Evolutionary conservation across 768 basidiomycete genomes (phyloP).

Genomic region (Pulveroboletus sp.): DNA sequence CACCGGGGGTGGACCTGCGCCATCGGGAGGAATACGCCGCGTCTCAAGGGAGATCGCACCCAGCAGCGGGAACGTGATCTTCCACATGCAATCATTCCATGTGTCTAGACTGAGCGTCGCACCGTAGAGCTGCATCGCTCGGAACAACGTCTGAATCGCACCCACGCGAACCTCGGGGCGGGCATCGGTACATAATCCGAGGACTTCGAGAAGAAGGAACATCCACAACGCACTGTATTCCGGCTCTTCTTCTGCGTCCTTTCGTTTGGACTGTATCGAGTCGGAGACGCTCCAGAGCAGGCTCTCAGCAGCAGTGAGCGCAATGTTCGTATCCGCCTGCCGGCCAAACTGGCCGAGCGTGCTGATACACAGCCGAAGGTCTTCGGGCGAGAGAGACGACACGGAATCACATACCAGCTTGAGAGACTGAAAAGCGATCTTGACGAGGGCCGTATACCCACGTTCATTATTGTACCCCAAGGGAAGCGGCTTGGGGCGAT

Average conservation of each 20-base stretch:
- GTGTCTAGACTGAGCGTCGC: slow-evolving; percentile 73
- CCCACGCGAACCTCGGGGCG: slow-evolving; percentile 88
- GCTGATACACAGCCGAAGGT: slow-evolving; percentile 83
- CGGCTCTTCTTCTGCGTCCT: slow-evolving; percentile 53
- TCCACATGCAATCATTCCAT: slow-evolving; percentile 92
- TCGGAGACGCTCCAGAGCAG: slow-evolving; percentile 96
- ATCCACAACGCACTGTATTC: slow-evolving; percentile 92
- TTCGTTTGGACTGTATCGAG: slow-evolving; percentile 82
- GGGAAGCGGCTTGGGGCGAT: slow-evolving; percentile 43
- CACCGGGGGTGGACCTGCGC: slow-evolving; percentile 4
- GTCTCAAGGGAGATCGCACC: slow-evolving; percentile 61
- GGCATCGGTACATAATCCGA: slow-evolving; percentile 75
- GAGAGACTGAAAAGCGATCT: slow-evolving; percentile 91
- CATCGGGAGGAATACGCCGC: slow-evolving; percentile 31
- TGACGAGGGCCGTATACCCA: slow-evolving; percentile 69
- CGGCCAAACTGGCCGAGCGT: slow-evolving; percentile 90
- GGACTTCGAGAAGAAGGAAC: slow-evolving; percentile 78
- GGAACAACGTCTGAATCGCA: slow-evolving; percentile 92
- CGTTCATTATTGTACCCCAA: slow-evolving; percentile 60
- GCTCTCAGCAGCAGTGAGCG: slow-evolving; percentile 88
- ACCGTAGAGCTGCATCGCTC: slow-evolving; percentile 92
- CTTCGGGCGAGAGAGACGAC: slow-evolving; percentile 70
- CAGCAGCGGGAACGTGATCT: slow-evolving; percentile 82
- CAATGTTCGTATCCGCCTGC: slow-evolving; percentile 94
- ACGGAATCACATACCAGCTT: slow-evolving; percentile 94